Percentiles rank a stretch among this genome's conserved stretches.
Evolutionary conservation across 176 grass and related monocot species (phyloP).

Genomic region (Carex pumila): DNA sequence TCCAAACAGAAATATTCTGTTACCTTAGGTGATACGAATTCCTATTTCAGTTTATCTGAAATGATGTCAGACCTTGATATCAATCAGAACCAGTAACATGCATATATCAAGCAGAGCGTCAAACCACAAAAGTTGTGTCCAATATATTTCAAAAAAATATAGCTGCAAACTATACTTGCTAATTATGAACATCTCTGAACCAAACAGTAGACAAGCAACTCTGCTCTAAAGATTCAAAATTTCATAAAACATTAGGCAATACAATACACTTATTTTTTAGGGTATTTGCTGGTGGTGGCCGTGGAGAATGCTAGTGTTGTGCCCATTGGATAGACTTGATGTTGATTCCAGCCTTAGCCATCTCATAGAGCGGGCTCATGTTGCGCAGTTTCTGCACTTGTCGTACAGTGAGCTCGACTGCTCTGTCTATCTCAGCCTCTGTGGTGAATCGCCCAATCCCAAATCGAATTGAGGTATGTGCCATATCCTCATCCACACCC

Average conservation of each 20-base stretch:
- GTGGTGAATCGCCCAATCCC: conserved; percentile 90
- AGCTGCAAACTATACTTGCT: conserved; percentile 3
- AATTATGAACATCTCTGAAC: conserved; percentile 21
- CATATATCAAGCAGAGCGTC: too few relatives aligned
- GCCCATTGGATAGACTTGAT: conserved; percentile 90
- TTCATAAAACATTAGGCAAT: background rate
- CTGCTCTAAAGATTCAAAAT: conserved; percentile 12
- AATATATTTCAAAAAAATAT: background rate
- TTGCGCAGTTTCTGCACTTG: conserved; percentile 87
- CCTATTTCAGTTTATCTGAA: background rate
- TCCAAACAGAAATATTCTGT: too few relatives aligned
- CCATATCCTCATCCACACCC: conserved; percentile 96
- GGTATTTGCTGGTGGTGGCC: background rate
- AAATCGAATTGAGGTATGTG: conserved; percentile 90
- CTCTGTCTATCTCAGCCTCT: conserved; percentile 80
- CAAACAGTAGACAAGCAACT: background rate
- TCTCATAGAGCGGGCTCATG: conserved; percentile 98
- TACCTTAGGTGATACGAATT: too few relatives aligned
- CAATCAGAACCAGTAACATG: background rate
- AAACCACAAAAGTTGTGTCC: background rate
- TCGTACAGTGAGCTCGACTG: conserved; percentile 59
- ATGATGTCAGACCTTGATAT: background rate
- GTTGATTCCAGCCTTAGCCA: conserved; percentile 90
- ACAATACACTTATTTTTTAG: conserved; percentile 4
- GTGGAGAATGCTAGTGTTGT: conserved; percentile 38